These are phyloP conservation scores for Murraya koenigii DNA, from an alignment of 345 rosid genomes.

Conservation along the genomic window DNA sequence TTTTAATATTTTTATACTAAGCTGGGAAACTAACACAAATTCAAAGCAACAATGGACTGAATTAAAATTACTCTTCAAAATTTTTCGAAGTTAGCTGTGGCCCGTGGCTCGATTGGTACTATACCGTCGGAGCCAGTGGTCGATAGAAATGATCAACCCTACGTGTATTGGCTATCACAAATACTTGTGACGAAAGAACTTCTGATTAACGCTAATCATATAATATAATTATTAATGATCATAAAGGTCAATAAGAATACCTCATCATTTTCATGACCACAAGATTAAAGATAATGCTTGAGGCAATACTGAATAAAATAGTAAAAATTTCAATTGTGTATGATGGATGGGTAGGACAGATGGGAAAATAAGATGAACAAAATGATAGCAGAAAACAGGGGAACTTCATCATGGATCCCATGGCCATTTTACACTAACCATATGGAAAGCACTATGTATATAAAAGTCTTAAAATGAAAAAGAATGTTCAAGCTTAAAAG, in stretches of 20 bases:
- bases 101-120: too few relatives aligned
- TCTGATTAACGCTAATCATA: background rate
- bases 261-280: background rate
- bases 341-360: background rate
- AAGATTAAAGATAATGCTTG: slow-evolving; percentile 9
- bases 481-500: background rate
- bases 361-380: too few relatives aligned
- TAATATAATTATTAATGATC: background rate
- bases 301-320: background rate
- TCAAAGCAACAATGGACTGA: too few relatives aligned
- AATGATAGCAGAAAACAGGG: too few relatives aligned
- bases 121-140: too few relatives aligned
- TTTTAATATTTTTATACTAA: too few relatives aligned
- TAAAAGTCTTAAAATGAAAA: background rate
- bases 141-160: background rate
- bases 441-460: background rate
- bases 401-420: too few relatives aligned
- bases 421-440: background rate
- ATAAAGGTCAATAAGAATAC: background rate
- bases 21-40: too few relatives aligned
- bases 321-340: background rate
- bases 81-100: too few relatives aligned
- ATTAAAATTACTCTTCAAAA: too few relatives aligned
- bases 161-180: background rate
- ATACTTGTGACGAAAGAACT: background rate